phyloP scores from a whole-genome alignment of 78 protist genomes.

The Cyanophora paradoxa region DNA sequence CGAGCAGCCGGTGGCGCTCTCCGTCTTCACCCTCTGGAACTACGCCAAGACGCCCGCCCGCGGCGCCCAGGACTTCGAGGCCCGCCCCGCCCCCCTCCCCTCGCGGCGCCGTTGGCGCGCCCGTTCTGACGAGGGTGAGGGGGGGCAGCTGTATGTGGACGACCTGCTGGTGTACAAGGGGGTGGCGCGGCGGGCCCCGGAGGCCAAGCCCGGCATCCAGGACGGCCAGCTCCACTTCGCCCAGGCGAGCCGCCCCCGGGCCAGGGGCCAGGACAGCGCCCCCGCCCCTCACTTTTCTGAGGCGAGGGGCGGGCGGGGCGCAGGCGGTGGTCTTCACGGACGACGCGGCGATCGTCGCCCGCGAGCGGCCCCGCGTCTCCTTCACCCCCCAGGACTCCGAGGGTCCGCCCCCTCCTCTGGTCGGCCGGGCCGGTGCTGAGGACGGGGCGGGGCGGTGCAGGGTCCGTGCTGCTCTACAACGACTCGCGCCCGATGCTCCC shows the following conservation, averaged over 20 bases:
- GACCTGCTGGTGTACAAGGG: slow-evolving; percentile 6
- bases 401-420: too few species aligned
- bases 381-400: too few species aligned
- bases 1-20: slow-evolving; percentile 1
- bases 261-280: too few species aligned
- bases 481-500: too few species aligned
- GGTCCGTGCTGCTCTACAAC: too few species aligned
- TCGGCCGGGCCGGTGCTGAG: too few species aligned
- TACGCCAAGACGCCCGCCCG: slow-evolving; percentile 36
- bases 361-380: background rate
- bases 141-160: background rate
- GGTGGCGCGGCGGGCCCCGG: background rate
- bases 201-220: background rate
- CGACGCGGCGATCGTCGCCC: background rate
- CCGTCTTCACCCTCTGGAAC: slow-evolving; percentile 49
- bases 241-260: background rate
- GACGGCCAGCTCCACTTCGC: background rate
- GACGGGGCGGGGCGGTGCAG: too few species aligned
- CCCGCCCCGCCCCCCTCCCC: too few species aligned
- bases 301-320: background rate
- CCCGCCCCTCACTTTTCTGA: too few species aligned
- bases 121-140: too few species aligned
- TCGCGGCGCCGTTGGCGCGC: too few species aligned
- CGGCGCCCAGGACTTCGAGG: too few species aligned
- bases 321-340: background rate